Conservation (phyloP, 2,329 filamentous ascomycete species). For the Metarhizium album region DNA sequence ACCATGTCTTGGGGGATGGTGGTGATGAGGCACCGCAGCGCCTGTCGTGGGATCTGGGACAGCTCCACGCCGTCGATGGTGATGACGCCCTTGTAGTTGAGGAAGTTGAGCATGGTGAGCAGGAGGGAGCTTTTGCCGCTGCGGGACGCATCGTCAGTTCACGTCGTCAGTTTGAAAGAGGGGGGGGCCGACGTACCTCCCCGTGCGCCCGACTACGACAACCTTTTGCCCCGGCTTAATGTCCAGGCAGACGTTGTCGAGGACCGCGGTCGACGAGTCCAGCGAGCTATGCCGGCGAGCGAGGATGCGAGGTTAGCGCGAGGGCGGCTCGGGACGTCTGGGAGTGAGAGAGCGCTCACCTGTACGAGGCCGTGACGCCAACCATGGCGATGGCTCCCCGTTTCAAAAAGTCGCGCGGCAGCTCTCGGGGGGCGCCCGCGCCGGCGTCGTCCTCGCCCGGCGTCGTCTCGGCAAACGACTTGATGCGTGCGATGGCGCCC, state of each 20-base stretch:
- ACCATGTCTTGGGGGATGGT: constrained; percentile 20
- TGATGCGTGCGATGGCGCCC: constrained; percentile 1
- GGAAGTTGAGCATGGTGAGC: background rate
- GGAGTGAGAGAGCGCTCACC: background rate
- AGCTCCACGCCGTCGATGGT: constrained; percentile 19
- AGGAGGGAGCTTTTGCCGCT: constrained; percentile 14
- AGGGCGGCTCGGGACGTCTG: background rate
- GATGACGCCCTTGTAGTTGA: constrained; percentile 1
- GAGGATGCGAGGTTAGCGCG: too few relatives aligned
- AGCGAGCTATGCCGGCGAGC: background rate
- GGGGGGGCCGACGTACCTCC: background rate
- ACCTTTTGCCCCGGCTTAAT: constrained; percentile 13
- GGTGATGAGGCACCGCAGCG: constrained; percentile 19
- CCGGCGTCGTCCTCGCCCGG: background rate
- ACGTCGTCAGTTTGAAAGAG: background rate
- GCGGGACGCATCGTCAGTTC: background rate
- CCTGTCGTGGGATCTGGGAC: constrained; percentile 10
- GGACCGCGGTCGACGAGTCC: background rate
- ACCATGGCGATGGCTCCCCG: background rate
- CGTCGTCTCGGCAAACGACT: background rate
- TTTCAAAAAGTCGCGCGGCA: background rate
- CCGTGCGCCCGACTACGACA: constrained; percentile 12
- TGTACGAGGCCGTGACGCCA: background rate
- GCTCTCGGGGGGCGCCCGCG: background rate
- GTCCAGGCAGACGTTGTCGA: constrained; percentile 7